Conservation (phyloP, 352 stramenopile genomes). For the Phytopythium delawarense region DNA sequence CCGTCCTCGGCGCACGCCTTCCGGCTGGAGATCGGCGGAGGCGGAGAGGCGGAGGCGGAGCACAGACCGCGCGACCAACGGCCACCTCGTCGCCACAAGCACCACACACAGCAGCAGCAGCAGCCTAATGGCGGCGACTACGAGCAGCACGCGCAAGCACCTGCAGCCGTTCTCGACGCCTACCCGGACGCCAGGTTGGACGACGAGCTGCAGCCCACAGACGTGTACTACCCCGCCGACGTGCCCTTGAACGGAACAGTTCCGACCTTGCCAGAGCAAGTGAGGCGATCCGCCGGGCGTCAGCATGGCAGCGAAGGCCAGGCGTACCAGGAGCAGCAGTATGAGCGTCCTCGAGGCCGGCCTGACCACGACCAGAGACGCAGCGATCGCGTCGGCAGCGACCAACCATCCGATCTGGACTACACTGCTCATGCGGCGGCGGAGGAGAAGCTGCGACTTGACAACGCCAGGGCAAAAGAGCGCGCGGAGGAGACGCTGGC, state of each 20-base stretch:
- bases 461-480: constrained; percentile 15
- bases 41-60: neutral
- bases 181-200: neutral
- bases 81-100: neutral
- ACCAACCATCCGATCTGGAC: neutral
- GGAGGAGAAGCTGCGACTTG: neutral
- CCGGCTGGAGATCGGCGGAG: neutral
- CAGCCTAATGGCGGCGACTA: neutral
- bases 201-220: neutral
- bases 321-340: neutral
- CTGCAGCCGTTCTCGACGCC: neutral
- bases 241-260: neutral
- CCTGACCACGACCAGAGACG: neutral
- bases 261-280: neutral
- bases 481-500: constrained; percentile 36
- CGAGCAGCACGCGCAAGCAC: neutral
- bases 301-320: neutral
- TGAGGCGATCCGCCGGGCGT: neutral
- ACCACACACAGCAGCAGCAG: neutral
- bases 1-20: neutral
- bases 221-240: neutral
- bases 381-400: neutral
- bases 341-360: neutral
- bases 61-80: neutral
- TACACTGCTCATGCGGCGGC: constrained; percentile 6